Evolutionary conservation across 805 yeast genomes (phyloP), one percentile per base, ranked within the genome.

Genomic region (Diddensiella santjacobensis): DNA sequence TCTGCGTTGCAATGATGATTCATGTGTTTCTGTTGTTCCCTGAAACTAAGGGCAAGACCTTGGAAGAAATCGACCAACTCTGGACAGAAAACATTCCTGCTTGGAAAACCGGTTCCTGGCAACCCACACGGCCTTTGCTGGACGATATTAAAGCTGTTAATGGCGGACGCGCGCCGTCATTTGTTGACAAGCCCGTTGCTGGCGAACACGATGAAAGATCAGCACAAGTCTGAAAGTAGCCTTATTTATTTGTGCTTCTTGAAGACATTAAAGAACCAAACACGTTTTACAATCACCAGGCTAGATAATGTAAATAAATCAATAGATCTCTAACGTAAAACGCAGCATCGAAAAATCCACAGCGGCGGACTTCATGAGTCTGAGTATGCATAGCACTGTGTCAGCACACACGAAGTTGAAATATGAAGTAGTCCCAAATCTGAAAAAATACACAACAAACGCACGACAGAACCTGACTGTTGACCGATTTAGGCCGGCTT

Each of bases 101-200:
- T 24, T 87, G 93, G 91, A 91, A 90, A 63, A 89, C 93, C 33
- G 78, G 77, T 29, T 36, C 29, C 42, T 53, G 49, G 49, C 24
- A n/a, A 18, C 50, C 54, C n/a, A 44, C 52, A 30, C 17, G 17
- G 8, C 54, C 54, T 33, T 50, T 52, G 10, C 18, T 50, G 29
- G 35, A 37, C 22, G 64, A 58, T 4, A 60, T 59, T 49, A 51
- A 58, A 36, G 58, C 58, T 22, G 54, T 40, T 13, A 42, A 43
- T 15, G 65, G 61, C 30, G 65, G 65, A 35, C 51, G 56, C 6
- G 63, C 64, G 17, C 65, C 66, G 2, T 56, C 62, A 4, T 6
- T 54, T 40, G 47, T 45, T 26, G 56, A 26, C 8, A 13, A 8
- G 11, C 31, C 13, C 31, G 31, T 10, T 8, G 31, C 31, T 26